Conservation (phyloP, 2,329 filamentous ascomycete species). For the Claviceps spartinae region DNA sequence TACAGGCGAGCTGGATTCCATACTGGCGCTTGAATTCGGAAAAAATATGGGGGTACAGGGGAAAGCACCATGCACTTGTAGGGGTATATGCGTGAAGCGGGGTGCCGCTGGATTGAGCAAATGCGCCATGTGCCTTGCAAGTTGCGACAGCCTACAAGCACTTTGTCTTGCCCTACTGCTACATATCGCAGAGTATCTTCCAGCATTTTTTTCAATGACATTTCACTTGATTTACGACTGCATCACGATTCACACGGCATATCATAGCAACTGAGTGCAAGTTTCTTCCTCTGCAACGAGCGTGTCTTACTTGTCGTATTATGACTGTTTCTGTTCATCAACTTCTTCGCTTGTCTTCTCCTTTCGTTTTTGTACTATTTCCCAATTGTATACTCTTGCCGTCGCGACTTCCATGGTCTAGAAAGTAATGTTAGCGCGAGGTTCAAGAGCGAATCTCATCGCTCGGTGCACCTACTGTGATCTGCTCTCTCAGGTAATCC, state of each 20-base stretch:
- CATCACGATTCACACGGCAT: neutral
- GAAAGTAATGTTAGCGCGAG: slow-evolving; percentile 2
- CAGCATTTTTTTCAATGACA: too few relatives aligned
- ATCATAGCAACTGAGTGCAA: neutral
- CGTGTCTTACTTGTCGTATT: slow-evolving; percentile 18
- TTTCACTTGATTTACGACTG: neutral
- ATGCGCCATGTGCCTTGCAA: neutral
- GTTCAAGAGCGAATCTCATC: slow-evolving; percentile 1
- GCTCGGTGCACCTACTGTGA: slow-evolving; percentile 56
- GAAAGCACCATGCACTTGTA: neutral
- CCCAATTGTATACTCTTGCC: slow-evolving; percentile 98
- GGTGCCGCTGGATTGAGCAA: neutral
- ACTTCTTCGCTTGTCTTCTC: slow-evolving; percentile 57
- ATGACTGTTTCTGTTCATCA: slow-evolving; percentile 20
- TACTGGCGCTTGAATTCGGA: too few relatives aligned
- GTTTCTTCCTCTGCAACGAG: neutral
- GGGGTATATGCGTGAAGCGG: slow-evolving; percentile 3
- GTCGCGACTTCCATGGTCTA: slow-evolving; percentile 94
- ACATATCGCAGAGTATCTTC: too few relatives aligned
- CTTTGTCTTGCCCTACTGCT: too few relatives aligned
- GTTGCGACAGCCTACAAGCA: too few relatives aligned
- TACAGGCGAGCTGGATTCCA: neutral
- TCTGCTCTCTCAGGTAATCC: slow-evolving; percentile 90
- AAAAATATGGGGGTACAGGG: neutral
- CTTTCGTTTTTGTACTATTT: slow-evolving; percentile 89